Base-by-base conservation (phyloP, 257 asterid genomes). In the Anisodus tanguticus region DNA sequence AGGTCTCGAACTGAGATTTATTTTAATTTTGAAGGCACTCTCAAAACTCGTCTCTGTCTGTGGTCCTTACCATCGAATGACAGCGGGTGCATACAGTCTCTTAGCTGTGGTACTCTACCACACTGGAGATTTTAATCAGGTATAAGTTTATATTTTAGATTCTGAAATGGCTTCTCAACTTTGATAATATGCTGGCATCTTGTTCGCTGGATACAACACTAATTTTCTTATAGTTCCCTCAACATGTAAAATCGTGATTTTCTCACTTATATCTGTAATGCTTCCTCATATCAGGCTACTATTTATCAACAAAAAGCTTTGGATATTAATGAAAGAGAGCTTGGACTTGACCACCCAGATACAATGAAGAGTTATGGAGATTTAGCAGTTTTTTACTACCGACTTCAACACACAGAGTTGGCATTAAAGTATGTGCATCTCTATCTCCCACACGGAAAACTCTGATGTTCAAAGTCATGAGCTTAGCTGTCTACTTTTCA, bases 331-430 rank as follows among this genome's bases (percentile, higher is more conserved):
- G 99, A 97, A 90, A 93, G 98, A 88, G 98, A 95, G 89, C 93
- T 97, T 81, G 98, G 99, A 81, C 99, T 97, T 88, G 98, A 97
- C 87, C 98, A 97, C 89, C 99, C 99, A 11, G 99, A 97, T 86
- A 95, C 98, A 8, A 97, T 97, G 99, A 97, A 97, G 92, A 95
- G 99, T 89, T 97, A 97, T 80, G 99, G 98, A 82, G 98, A 97
- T 92, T 93, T 97, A 47, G 94, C 99, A 9, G 99, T 97, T 87
- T 97, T 97, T 74, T 97, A 97, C 88, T 97, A 97, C 83, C 98
- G 99, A 81, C 99, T 97, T 89, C 99, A 97, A 86, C 98, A 97
- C 87, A 97, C 94, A 81, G 98, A 97, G 85, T 91, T 97, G 91
- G 97, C 99, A 83, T 91, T 97, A 81, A 97, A 92, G 98, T 97